phyloP scores from a whole-genome alignment of 73 alveolate species.

The Paramecium caudatum region DNA sequence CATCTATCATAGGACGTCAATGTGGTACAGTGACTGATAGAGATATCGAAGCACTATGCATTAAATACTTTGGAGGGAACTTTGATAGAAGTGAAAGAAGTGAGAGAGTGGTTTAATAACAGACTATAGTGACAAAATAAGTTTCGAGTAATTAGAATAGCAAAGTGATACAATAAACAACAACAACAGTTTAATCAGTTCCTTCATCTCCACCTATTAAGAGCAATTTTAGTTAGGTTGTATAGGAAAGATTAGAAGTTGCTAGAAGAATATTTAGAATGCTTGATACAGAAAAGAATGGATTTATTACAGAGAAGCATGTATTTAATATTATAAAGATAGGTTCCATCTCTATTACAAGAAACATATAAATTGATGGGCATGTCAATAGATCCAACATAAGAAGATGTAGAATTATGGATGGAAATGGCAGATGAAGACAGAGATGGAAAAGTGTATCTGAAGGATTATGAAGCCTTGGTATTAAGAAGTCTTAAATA shows the following conservation, averaged over 20 bases:
- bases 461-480: slow-evolving; percentile 31
- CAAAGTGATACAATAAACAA: neutral
- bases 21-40: slow-evolving; percentile 1
- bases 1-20: neutral
- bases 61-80: slow-evolving; percentile 61
- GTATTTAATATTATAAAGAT: neutral
- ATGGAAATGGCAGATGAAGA: slow-evolving; percentile 68
- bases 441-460: slow-evolving; percentile 37
- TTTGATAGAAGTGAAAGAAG: slow-evolving; percentile 46
- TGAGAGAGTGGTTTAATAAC: neutral
- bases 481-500: slow-evolving; percentile 36
- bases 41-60: slow-evolving; percentile 48
- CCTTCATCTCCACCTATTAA: neutral
- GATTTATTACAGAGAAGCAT: slow-evolving; percentile 29
- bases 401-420: slow-evolving; percentile 68
- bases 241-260: slow-evolving; percentile 54
- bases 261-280: slow-evolving; percentile 61
- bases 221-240: neutral
- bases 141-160: neutral
- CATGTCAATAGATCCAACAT: slow-evolving; percentile 8
- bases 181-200: neutral
- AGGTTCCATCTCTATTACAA: slow-evolving; percentile 25
- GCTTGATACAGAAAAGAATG: slow-evolving; percentile 16
- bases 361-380: slow-evolving; percentile 66
- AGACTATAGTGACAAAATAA: neutral